These are phyloP conservation scores for Gloeopeniophorella convolvens DNA, from an alignment of 768 basidiomycete species.

Conservation along the genomic window DNA sequence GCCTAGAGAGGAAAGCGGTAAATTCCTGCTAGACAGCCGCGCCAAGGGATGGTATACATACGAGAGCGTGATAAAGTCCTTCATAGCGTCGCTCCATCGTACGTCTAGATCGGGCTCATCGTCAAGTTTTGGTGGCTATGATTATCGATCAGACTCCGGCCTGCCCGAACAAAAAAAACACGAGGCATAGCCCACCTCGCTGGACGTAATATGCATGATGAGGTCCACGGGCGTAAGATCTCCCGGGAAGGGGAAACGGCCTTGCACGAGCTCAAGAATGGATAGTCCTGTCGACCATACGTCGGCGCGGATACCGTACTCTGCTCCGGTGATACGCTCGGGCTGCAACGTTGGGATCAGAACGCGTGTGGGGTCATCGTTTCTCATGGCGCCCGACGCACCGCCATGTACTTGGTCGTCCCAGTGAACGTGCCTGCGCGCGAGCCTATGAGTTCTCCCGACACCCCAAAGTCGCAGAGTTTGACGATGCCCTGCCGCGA, in stretches of 20 bases:
- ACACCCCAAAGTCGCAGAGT: conserved; percentile 89
- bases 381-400: conserved; percentile 37
- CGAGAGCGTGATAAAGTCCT: conserved; percentile 78
- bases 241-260: conserved; percentile 84
- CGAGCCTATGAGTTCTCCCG: conserved; percentile 82
- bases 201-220: conserved; percentile 71
- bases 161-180: neutral
- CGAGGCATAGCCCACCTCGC: conserved; percentile 43
- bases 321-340: conserved; percentile 80
- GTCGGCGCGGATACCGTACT: conserved; percentile 88
- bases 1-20: conserved; percentile 32
- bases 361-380: neutral
- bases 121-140: conserved; percentile 62
- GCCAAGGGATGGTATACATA: conserved; percentile 32
- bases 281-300: conserved; percentile 95
- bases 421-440: conserved; percentile 90
- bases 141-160: neutral
- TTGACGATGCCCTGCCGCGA: conserved; percentile 83
- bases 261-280: conserved; percentile 81
- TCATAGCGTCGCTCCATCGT: conserved; percentile 72
- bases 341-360: conserved; percentile 41
- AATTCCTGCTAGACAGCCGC: neutral
- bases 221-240: conserved; percentile 83
- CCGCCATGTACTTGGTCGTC: conserved; percentile 94
- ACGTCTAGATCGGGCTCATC: conserved; percentile 44